Evolutionary conservation across 1,284 basidiomycete genomes (phyloP), one percentile per base, ranked within the genome.

Genomic region (Cutaneotrichosporon cavernicola): DNA sequence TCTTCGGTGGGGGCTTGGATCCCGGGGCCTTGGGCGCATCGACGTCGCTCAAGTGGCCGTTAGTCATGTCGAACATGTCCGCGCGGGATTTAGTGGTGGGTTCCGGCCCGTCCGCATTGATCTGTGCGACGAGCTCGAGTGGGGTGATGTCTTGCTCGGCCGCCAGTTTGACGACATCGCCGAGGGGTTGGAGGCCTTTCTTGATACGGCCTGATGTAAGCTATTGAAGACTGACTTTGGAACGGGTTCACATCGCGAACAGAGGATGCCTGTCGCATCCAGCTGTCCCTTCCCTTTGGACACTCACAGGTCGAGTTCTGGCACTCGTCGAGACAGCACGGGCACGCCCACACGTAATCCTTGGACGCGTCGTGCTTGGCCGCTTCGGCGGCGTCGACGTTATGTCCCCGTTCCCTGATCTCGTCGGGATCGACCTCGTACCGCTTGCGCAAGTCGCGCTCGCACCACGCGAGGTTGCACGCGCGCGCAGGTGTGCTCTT

Each of bases 401-500:
- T 32, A 4, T 34, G 49, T 14, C 43, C 62, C 14, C 60, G 56
- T 47, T 16, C 56, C 21, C 65, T 59, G 18, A 67, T 40, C 5
- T 51, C 52, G 18, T 38, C 61, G 2, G 63, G 53, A 30, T 68
- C 64, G 14, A 72, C 61, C 8, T 58, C 68, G 61, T 77, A 76
- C 46, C 69, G 61, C 31, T 60, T 63, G 14, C 32, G 56, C n/a
- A 77, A 68, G 56, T 75, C 73, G 21, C 65, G 63, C 40, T 66
- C 62, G 62, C 76, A 77, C 56, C 66, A 77, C 6, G 72, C 72
- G 9, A 71, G 57, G 59, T 73, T 72, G 60, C 76, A 77, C 5
- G 68, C 62, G 22, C 68, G 60, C 10, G 59, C 49, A 0, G 67
- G 62, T 8, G 34, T 56, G 2, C 63, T 47, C 59, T 70, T 70